Evolutionary conservation across 2,329 filamentous ascomycete genomes (phyloP), one percentile per base, ranked within the genome.

Genomic region (Amauroascus verrucosus): DNA sequence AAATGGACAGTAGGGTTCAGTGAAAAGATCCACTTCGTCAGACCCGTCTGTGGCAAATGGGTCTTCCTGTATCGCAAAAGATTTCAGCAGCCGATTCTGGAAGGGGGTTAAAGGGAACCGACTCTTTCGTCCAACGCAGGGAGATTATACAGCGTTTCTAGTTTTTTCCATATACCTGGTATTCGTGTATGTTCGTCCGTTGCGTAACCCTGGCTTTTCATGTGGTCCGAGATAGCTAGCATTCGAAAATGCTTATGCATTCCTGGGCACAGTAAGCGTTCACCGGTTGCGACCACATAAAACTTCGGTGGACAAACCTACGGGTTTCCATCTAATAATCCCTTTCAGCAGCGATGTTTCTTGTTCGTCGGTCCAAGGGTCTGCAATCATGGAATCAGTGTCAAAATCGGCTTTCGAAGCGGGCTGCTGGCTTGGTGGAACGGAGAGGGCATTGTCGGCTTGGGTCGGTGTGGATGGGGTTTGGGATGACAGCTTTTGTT

Each of bases 201-300:
- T 74, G 59, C 80, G 79, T 67, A 89, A 79, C 88, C 88, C 68
- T 90, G 86, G 61, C 86, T 88, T 59, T 84, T 82, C 56, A 94
- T 73, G 61, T 88, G 81, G 61, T 90, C 83, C 43, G 85, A 85
- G 55, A 96, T 88, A 7, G 88, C 83, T 58, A 95, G 82, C 78
- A 96, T 90, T 56, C 88, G 84, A 66, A 95, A 95, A 69, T 95
- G 88, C 67, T 91, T 94, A 73, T 95, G 89, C 77, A 95, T 86
- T 56, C 89, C 87, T 87, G 59, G 6, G 14, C 26, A 16, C n/a
- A 9, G 28, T 47, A 24, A 32, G 32, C 11, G 20, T 32, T 53
- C 24, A 7, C 32, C 20, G 7, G 11, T 28, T 40, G 18, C 16
- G 20, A 2, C 6, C 37, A 26, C 14, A 13, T 6, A 30, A 6